These are phyloP conservation scores for Aspergillus sp. DNA, from an alignment of 2,329 filamentous ascomycete species.

Conservation along the genomic window DNA sequence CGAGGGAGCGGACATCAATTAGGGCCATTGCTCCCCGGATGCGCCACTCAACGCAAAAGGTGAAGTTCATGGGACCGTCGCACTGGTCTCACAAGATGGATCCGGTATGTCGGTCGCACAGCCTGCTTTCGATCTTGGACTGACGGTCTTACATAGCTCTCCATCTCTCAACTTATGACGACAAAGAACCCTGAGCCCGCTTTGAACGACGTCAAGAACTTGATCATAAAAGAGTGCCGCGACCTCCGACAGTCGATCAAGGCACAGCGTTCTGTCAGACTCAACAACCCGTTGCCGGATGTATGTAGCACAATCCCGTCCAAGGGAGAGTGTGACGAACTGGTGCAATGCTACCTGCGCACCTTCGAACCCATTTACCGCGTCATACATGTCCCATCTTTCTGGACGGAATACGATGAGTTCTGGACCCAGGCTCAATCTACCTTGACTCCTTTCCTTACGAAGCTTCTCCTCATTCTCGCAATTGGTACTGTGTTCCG, in stretches of 20 bases:
- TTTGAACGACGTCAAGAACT: constrained; percentile 15
- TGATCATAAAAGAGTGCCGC: constrained; percentile 22
- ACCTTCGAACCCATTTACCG: constrained; percentile 39
- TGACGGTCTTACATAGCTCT: constrained; percentile 14
- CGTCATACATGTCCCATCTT: constrained; percentile 40
- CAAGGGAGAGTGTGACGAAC: constrained; percentile 26
- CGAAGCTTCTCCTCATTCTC: constrained; percentile 39
- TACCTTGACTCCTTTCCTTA: constrained; percentile 24
- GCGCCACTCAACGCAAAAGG: constrained; percentile 16
- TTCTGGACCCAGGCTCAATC: constrained; percentile 33
- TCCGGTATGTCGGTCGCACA: constrained; percentile 10
- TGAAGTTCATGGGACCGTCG: constrained; percentile 21
- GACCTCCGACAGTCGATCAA: constrained; percentile 29
- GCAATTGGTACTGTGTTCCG: constrained; percentile 37
- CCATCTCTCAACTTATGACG: constrained; percentile 10
- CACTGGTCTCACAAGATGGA: constrained; percentile 22
- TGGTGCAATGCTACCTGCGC: constrained; percentile 30
- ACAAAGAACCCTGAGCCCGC: constrained; percentile 16
- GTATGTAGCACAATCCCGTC: constrained; percentile 27
- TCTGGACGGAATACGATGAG: constrained; percentile 35
- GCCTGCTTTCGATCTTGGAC: neutral
- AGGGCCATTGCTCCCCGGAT: constrained; percentile 11
- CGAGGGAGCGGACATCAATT: constrained; percentile 1
- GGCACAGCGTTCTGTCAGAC: constrained; percentile 17
- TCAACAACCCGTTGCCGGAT: constrained; percentile 28